Base-by-base conservation (phyloP, 2,329 filamentous ascomycete species). In the Tolypocladium endophyticum region DNA sequence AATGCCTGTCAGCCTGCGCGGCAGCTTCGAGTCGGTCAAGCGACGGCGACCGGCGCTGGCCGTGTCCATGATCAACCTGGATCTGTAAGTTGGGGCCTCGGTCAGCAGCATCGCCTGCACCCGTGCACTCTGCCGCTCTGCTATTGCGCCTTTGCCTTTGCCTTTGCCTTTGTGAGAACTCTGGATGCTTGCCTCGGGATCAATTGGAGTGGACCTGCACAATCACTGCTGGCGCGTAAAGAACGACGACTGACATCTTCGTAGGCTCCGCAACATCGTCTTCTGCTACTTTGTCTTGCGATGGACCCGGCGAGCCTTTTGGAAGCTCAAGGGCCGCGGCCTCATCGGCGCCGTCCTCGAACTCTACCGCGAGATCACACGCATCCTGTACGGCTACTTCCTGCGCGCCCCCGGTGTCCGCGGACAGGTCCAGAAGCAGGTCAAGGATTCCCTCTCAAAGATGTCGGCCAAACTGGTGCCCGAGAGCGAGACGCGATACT, bases 271-370 rank as follows among this genome's bases (percentile, higher is more conserved):
- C 59, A 96, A 97, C 72, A 79, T 97, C 61, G 79, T 97, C 67
- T 96, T 97, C 74, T 81, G 92, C 70, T 83, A 96, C 67, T 97
- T 97, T 76, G 73, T 97, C 61, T 78, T 96, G 55, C 88, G 92
- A 71, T 89, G 92, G 80, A 84, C 88, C 38, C 89, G 91, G 65
- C 89, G 88, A 69, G 82, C 84, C 35, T 88, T 90, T 72, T 88
- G 91, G 77, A 90, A 94, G 70, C 81, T 97, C 66, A 90, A 89
- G 69, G 94, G 94, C 66, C 91, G 94, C 71, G 94, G 94, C 65
- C 73, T 94, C 68, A 76, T 96, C 70, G 93, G 93, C 64, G 89
- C 90, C 61, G 69, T 91, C 62, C 78, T 84, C 69, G 87, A 93
- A 73, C 75, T 89, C 63, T 97, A 94, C 78, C 77, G 80, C 63